Base-by-base conservation (phyloP, 2,329 filamentous ascomycete species). In the Conoideocrella luteorostrata region DNA sequence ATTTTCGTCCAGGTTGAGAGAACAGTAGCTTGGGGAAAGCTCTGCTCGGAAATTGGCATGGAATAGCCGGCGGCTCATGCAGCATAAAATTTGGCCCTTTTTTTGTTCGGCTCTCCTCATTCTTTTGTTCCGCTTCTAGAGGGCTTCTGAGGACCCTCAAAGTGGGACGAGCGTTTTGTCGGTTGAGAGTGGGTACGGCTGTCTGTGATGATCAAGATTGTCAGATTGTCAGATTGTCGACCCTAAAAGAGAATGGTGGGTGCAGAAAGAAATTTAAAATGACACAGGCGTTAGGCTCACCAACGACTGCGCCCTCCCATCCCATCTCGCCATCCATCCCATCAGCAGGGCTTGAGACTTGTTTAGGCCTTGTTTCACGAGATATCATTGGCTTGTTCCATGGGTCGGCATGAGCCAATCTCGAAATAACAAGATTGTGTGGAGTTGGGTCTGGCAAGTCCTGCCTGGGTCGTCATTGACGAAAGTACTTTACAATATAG, bases 201-300 rank as follows among this genome's bases (percentile, higher is more conserved):
- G 38, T 33, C 38, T 23, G 38, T 33, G 41, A 29, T 22, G 30
- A 40, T 41, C 26, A 26, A 44, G 37, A 47, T 44, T 35, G 34
- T 24, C 44, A 41, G 17, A 32, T 41, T 43, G 33, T 28, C 23
- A 47, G 41, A 47, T 44, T 44, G 41, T 41, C 38, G 45, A 44
- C 37, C 24, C 41, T 41, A 34, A 47, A 37, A 13, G 30, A 37
- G 37, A 15, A 35, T 41, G 45, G 35, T 36, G 20, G 36, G 23
- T 43, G 24, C 37, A 37, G 15, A 15, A 34, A 18, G 33, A 41
- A 44, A 37, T 34, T n/a, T n/a, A 17, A 41, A 32, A 43, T 35
- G 41, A 26, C 36, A 30, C 36, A 28, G n/a, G 13, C 30, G 24
- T 32, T 15, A 12, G 21, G 22, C 39, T 46, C 37, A 33, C 37